These are phyloP conservation scores for Saccharomycopsis lassenensis DNA, from an alignment of 805 yeast species.

Conservation along the genomic window DNA sequence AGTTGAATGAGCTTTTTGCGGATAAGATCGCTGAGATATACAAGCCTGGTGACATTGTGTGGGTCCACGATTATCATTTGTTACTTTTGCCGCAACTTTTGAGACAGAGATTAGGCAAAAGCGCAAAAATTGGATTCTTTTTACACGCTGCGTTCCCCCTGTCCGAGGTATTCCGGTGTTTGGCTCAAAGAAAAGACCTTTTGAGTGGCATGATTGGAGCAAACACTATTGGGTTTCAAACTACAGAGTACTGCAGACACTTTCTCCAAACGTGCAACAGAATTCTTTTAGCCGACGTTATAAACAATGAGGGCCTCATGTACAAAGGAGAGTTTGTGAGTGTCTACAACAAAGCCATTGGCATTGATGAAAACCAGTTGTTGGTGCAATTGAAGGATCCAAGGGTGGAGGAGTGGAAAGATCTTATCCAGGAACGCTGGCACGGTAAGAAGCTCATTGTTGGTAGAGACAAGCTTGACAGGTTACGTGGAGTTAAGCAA, in stretches of 20 bases:
- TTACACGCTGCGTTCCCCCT: conserved; percentile 93
- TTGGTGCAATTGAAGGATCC: conserved; percentile 33
- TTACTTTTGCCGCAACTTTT: conserved; percentile 80
- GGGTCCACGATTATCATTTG: conserved; percentile 94
- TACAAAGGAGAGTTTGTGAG: conserved; percentile 47
- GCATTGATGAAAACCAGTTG: conserved; percentile 61
- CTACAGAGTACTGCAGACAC: conserved; percentile 87
- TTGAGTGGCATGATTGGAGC: conserved; percentile 84
- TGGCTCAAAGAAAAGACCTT: conserved; percentile 74
- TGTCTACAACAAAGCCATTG: conserved; percentile 59
- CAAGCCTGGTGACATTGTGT: conserved; percentile 64
- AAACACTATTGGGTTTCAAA: conserved; percentile 80
- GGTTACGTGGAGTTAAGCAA: conserved; percentile 78
- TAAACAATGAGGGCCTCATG: conserved; percentile 44
- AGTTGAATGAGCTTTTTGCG: conserved; percentile 70
- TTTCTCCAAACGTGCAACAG: conserved; percentile 85
- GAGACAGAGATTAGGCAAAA: conserved; percentile 52
- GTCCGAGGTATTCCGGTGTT: conserved; percentile 86
- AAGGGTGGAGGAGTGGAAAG: conserved; percentile 54
- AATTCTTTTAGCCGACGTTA: conserved; percentile 73
- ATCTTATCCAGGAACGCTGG: conserved; percentile 73
- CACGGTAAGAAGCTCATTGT: conserved; percentile 56
- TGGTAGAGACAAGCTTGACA: conserved; percentile 80
- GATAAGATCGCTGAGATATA: conserved; percentile 59
- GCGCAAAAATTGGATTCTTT: conserved; percentile 84